Percentiles rank a stretch among this genome's conserved stretches.
These are phyloP conservation scores for Anethum foeniculum DNA, from an alignment of 140 eudicot species.

Conservation along the genomic window DNA sequence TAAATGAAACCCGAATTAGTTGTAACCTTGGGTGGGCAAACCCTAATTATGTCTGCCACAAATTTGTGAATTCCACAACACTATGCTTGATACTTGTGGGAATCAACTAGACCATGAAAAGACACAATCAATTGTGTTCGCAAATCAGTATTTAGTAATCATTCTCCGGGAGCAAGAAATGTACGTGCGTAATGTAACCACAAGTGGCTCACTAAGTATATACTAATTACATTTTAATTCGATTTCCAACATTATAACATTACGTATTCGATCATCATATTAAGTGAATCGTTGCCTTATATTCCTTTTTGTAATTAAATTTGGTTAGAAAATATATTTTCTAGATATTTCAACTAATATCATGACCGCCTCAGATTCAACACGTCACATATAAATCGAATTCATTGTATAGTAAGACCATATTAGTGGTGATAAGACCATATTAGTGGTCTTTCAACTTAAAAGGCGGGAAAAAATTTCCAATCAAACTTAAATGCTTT, in stretches of 20 bases:
- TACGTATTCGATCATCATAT: too few relatives aligned
- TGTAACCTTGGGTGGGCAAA: constrained; percentile 12
- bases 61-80: background rate
- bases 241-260: background rate
- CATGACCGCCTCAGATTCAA: too few relatives aligned
- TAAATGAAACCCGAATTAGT: background rate
- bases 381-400: too few relatives aligned
- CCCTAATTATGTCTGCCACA: constrained; percentile 22
- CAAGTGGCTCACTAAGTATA: constrained; percentile 11
- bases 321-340: too few relatives aligned
- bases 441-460: too few relatives aligned
- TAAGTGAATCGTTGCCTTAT: too few relatives aligned
- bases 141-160: background rate
- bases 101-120: constrained; percentile 9
- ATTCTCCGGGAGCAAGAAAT: background rate
- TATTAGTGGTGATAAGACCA: too few relatives aligned
- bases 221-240: background rate
- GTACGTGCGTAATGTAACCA: background rate
- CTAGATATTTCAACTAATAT: too few relatives aligned
- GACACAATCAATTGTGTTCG: constrained; percentile 12
- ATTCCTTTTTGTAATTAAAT: too few relatives aligned
- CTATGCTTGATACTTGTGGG: constrained; percentile 13
- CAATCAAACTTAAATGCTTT: too few relatives aligned
- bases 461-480: too few relatives aligned
- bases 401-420: too few relatives aligned